Evolutionary conservation across 78 protist species (phyloP).

Genomic region (Protostelium mycophagum): DNA sequence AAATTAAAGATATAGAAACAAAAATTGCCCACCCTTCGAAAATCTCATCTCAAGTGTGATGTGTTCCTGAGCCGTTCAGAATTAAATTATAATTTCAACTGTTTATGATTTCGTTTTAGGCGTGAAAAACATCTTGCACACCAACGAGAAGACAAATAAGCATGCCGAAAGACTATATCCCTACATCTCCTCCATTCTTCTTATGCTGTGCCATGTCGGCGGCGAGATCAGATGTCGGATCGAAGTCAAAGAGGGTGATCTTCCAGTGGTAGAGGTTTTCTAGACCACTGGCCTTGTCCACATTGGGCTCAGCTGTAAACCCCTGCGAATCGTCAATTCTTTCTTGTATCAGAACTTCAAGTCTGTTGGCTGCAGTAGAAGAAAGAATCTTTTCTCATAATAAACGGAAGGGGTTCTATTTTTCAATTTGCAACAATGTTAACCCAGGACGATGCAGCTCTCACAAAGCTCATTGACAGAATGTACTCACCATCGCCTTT

Average conservation of each 20-base stretch:
- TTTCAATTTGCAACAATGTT: too few species aligned
- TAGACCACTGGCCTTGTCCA: not conserved
- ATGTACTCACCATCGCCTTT: not conserved
- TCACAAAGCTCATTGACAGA: not conserved
- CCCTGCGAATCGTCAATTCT: slow-evolving; percentile 11
- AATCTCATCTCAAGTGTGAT: not conserved
- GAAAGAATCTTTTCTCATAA: too few species aligned
- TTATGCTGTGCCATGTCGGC: not conserved
- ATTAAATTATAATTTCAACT: not conserved
- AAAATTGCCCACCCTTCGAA: not conserved
- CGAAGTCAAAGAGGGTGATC: slow-evolving; percentile 35
- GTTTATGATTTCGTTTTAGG: too few species aligned
- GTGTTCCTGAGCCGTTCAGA: not conserved
- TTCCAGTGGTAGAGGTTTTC: slow-evolving; percentile 39
- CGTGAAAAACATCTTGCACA: too few species aligned
- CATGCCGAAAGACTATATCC: not conserved
- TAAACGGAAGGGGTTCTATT: too few species aligned
- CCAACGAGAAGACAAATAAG: too few species aligned
- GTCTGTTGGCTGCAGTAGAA: too few species aligned
- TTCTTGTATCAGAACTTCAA: too few species aligned
- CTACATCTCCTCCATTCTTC: not conserved
- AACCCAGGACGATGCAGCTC: not conserved
- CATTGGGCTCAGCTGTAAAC: not conserved
- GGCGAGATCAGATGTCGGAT: slow-evolving; percentile 12
- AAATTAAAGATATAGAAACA: too few species aligned